A percentile compares a stretch with the other conserved stretches of the same genome.
phyloP scores from a whole-genome alignment of 2,329 filamentous ascomycete species.

The Fusarium tricinctum region DNA sequence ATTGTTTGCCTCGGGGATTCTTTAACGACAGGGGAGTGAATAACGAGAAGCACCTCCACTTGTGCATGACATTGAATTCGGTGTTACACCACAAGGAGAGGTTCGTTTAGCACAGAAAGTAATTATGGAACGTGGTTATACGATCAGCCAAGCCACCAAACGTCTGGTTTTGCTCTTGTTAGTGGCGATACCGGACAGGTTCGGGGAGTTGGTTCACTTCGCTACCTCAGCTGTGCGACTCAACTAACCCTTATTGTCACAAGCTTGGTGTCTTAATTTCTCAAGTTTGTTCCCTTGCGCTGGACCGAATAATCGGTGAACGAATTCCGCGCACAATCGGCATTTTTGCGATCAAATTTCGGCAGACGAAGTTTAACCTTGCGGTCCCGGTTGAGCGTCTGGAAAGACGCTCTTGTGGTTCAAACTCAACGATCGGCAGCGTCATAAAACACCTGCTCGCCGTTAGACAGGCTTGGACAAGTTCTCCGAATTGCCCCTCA shows the following conservation, averaged over 20 bases:
- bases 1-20: conserved; percentile 21
- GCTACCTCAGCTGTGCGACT: conserved; percentile 11
- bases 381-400: not conserved
- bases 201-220: conserved; percentile 40
- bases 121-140: conserved; percentile 27
- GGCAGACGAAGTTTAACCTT: not conserved
- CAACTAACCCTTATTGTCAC: conserved; percentile 26
- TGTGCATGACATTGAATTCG: conserved; percentile 10
- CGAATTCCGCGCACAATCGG: conserved; percentile 26
- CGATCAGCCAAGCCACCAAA: conserved; percentile 11
- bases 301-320: conserved; percentile 29
- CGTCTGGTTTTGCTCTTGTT: conserved; percentile 9
- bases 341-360: not conserved
- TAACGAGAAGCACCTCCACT: conserved; percentile 25
- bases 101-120: conserved; percentile 14
- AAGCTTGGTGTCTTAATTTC: conserved; percentile 21
- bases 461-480: not conserved
- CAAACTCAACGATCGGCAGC: conserved; percentile 8
- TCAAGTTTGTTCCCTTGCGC: conserved; percentile 13
- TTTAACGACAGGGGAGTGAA: conserved; percentile 12
- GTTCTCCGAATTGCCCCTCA: conserved; percentile 20
- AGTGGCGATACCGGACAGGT: conserved; percentile 24
- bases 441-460: not conserved
- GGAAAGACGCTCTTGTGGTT: not conserved
- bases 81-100: conserved; percentile 10